Conservation (phyloP, 129 eudicot species). For the Silybum marianum region DNA sequence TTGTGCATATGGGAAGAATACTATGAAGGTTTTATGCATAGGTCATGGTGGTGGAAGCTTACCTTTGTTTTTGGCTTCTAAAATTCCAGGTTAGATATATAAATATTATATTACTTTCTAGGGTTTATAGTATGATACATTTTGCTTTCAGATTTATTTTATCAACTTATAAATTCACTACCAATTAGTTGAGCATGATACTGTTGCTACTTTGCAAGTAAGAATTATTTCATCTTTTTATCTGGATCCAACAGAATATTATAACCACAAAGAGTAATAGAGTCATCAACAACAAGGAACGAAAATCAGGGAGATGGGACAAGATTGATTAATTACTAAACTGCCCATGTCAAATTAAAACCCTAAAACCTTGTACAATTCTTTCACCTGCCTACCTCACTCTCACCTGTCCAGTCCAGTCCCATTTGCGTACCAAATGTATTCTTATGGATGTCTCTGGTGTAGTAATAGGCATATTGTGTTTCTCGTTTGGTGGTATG, state of each 20-base stretch:
- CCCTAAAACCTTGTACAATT: neutral
- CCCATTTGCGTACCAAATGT: neutral
- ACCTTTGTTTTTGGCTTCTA: constrained; percentile 78
- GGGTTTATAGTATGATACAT: neutral
- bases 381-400: neutral
- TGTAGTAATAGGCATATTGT: neutral
- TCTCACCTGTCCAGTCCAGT: neutral
- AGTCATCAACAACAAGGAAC: neutral
- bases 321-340: neutral
- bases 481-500: neutral
- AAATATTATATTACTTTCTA: neutral
- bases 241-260: neutral
- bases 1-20: constrained; percentile 51
- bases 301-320: neutral
- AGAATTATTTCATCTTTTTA: neutral
- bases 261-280: neutral
- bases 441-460: neutral
- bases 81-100: constrained; percentile 60
- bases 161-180: neutral
- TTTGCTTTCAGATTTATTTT: constrained; percentile 8
- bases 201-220: neutral
- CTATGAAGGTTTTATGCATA: constrained; percentile 74
- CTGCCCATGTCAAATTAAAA: neutral
- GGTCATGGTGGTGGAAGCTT: constrained; percentile 99
- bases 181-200: neutral